phyloP scores from a whole-genome alignment of 345 rosid genomes.

The Triadica sebifera region DNA sequence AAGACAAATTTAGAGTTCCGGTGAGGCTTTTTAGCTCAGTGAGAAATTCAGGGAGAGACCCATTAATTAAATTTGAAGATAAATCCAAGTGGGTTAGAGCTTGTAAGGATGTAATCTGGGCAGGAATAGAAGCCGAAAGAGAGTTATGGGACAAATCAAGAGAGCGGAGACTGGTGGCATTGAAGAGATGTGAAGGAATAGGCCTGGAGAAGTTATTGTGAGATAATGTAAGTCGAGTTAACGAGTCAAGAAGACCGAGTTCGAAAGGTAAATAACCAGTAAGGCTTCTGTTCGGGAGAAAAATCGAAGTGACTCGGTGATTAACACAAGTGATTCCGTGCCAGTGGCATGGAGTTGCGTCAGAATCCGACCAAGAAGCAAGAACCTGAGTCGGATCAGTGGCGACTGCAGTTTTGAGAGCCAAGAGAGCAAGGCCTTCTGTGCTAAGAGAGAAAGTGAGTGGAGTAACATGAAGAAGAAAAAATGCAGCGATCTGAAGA shows the following conservation, averaged over 20 bases:
- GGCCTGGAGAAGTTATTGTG: slow-evolving; percentile 63
- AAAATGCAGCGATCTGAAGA: slow-evolving; percentile 14
- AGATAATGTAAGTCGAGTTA: slow-evolving; percentile 53
- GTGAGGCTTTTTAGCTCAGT: slow-evolving; percentile 50
- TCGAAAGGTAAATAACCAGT: slow-evolving; percentile 88
- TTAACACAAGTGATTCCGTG: slow-evolving; percentile 56
- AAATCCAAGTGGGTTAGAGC: slow-evolving; percentile 63
- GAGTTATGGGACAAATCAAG: slow-evolving; percentile 76
- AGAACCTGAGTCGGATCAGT: slow-evolving; percentile 62
- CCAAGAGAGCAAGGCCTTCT: slow-evolving; percentile 86
- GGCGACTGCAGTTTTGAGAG: slow-evolving; percentile 71
- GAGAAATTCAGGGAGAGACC: slow-evolving; percentile 69
- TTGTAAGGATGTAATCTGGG: slow-evolving; percentile 42
- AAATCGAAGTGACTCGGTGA: slow-evolving; percentile 58
- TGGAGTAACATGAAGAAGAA: slow-evolving; percentile 13
- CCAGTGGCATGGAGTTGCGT: slow-evolving; percentile 84
- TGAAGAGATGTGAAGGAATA: slow-evolving; percentile 61
- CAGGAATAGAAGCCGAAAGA: slow-evolving; percentile 60
- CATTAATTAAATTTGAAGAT: slow-evolving; percentile 66
- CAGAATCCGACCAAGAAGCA: slow-evolving; percentile 69
- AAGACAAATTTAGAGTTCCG: slow-evolving; percentile 78
- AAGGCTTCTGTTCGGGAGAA: slow-evolving; percentile 49
- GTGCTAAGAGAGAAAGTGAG: slow-evolving; percentile 45
- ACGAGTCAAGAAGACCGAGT: slow-evolving; percentile 70
- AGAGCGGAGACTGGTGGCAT: slow-evolving; percentile 45